Percentiles rank a stretch among this genome's conserved stretches.
These are phyloP conservation scores for Gillenia trifoliata DNA, from an alignment of 306 rosid genomes.

Conservation along the genomic window DNA sequence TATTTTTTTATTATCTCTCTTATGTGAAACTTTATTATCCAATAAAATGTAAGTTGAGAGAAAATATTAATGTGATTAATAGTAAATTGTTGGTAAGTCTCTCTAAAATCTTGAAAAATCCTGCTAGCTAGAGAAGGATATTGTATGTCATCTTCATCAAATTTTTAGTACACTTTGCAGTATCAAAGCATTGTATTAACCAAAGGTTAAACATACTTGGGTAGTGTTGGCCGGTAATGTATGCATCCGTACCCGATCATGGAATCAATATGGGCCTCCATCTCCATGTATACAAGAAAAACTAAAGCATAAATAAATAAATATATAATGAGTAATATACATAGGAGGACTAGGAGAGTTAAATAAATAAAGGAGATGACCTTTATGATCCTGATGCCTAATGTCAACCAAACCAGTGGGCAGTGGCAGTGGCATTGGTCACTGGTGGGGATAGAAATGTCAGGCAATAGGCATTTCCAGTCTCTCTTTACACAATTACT, in stretches of 20 bases:
- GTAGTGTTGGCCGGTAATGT: not conserved
- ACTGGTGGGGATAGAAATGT: conserved; percentile 26
- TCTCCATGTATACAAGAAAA: not conserved
- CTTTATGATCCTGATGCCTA: conserved; percentile 17
- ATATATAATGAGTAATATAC: conserved; percentile 8
- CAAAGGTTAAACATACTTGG: not conserved
- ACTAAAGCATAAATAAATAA: not conserved
- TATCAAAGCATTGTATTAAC: too few relatives aligned
- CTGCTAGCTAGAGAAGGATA: too few relatives aligned
- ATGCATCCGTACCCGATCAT: not conserved
- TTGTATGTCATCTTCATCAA: too few relatives aligned
- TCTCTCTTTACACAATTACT: not conserved
- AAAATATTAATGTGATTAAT: too few relatives aligned
- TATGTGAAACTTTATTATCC: too few relatives aligned
- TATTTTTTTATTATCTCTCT: too few relatives aligned
- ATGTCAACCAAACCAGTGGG: conserved; percentile 31
- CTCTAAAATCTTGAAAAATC: too few relatives aligned
- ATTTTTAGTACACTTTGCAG: too few relatives aligned
- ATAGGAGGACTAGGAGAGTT: not conserved
- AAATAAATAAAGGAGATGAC: conserved; percentile 11
- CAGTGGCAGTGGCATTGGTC: not conserved
- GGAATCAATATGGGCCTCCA: not conserved
- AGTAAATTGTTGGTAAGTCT: too few relatives aligned
- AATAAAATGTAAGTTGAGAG: too few relatives aligned
- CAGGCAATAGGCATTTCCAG: conserved; percentile 15